Evolutionary conservation across 2,329 filamentous ascomycete species (phyloP), one percentile per base, ranked within the genome.

Genomic region (Aureobasidium uvarum): DNA sequence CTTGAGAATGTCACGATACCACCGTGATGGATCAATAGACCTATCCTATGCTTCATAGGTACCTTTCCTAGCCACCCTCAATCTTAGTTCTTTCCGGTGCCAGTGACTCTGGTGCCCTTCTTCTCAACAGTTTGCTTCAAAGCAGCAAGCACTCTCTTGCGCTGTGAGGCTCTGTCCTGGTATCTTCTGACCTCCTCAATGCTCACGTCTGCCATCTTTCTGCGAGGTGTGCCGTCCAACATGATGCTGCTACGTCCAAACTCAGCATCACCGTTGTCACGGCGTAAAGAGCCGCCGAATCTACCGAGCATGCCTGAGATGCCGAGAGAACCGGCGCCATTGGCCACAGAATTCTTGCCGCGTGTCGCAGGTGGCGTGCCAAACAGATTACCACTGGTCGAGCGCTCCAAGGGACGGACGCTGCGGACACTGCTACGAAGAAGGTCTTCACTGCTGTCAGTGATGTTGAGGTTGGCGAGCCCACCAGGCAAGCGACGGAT

Each of bases 401-500:
- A 70, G 55, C 66, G 64, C 46, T 63, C 56, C 69, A 68, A 25
- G 75, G 69, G 48, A 70, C 70, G 28, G 67, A 74, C 43, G 68
- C 69, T 23, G 11, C 69, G 69, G 6, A 77, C 67, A 14, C 69
- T 68, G 16, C 68, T 68, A n/a, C 71, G 71, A 50, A 76, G 70
- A 36, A 74, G 69, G 58, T 76, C 73, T 62, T 74, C 74, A 56
- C 71, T 72, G 50, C 72, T 72, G 33, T 62, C 58, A 8, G 31
- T 66, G 6, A 75, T 70, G 41, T 69, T 70, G 7, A 76, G 69
- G 20, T 71, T 69, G 3, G 70, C 72, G 18, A 74, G 65, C 8
- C 74, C 74, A 3, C 65, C 63, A 2, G 77, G 76, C 25, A 96
- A 77, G 74, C 87, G 91, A 66, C 89, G 87, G 79, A 99, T 86